Evolutionary conservation across 2,329 filamentous ascomycete species (phyloP).

Genomic region (Beauveria sp.): DNA sequence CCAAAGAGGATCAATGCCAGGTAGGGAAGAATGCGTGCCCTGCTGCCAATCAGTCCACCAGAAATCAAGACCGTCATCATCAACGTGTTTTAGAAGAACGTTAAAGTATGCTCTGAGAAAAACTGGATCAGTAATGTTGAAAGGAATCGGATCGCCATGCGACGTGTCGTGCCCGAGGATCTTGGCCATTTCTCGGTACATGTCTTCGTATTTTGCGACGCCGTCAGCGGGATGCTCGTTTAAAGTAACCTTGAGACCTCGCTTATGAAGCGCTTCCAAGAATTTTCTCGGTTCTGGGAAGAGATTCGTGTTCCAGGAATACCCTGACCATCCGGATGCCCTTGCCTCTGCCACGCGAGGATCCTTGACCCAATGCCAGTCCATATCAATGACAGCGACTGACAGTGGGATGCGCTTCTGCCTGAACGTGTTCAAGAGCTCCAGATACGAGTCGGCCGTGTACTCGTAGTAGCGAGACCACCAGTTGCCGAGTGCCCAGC

Average conservation of each 20-base stretch:
- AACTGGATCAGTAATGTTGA: slow-evolving; percentile 44
- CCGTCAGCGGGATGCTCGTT: slow-evolving; percentile 58
- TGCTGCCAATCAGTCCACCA: slow-evolving; percentile 67
- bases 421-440: slow-evolving; percentile 49
- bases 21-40: slow-evolving; percentile 45
- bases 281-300: slow-evolving; percentile 46
- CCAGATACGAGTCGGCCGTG: slow-evolving; percentile 45
- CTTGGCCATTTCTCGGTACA: slow-evolving; percentile 46
- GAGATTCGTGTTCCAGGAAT: slow-evolving; percentile 49
- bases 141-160: slow-evolving; percentile 42
- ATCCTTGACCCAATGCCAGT: slow-evolving; percentile 53
- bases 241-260: slow-evolving; percentile 45
- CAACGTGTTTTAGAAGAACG: slow-evolving; percentile 47
- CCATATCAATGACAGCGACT: slow-evolving; percentile 58
- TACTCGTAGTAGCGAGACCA: slow-evolving; percentile 58
- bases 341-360: slow-evolving; percentile 35
- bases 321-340: slow-evolving; percentile 34
- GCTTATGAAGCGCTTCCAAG: slow-evolving; percentile 40
- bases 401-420: slow-evolving; percentile 45
- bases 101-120: slow-evolving; percentile 53
- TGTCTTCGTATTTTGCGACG: slow-evolving; percentile 47
- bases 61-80: slow-evolving; percentile 51
- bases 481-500: slow-evolving; percentile 57
- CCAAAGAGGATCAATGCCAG: slow-evolving; percentile 56
- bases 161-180: slow-evolving; percentile 43